Conservation (phyloP, 495 filamentous ascomycete species). For the Astrothelium subdiscretum region DNA sequence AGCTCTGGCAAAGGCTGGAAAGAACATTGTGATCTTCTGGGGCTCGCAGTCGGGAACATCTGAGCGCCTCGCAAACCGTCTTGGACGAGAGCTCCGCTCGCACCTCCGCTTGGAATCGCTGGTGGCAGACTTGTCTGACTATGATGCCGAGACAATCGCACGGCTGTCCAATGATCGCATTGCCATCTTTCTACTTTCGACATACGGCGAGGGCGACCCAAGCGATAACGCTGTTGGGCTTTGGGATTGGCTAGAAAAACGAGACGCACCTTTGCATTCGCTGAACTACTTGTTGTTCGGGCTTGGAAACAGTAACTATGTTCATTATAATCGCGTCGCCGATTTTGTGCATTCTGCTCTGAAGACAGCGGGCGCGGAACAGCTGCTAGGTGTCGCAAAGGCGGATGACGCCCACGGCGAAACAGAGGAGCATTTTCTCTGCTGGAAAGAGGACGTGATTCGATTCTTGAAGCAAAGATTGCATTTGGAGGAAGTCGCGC, state of each 20-base stretch:
- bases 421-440: slow-evolving; percentile 41
- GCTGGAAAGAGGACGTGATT: slow-evolving; percentile 35
- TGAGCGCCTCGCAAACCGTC: slow-evolving; percentile 36
- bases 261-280: slow-evolving; percentile 21
- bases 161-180: slow-evolving; percentile 32
- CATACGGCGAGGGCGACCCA: slow-evolving; percentile 46
- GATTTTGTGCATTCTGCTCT: slow-evolving; percentile 31
- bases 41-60: slow-evolving; percentile 46
- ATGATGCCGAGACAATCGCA: slow-evolving; percentile 33
- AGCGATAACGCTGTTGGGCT: slow-evolving; percentile 40
- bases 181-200: slow-evolving; percentile 41
- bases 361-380: slow-evolving; percentile 28
- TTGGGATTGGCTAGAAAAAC: slow-evolving; percentile 33
- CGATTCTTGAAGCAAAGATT: slow-evolving; percentile 30
- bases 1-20: slow-evolving; percentile 23
- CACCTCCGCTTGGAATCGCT: slow-evolving; percentile 35
- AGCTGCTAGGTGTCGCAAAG: slow-evolving; percentile 30
- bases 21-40: slow-evolving; percentile 40
- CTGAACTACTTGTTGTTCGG: slow-evolving; percentile 37
- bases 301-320: slow-evolving; percentile 42
- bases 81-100: slow-evolving; percentile 34
- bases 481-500: slow-evolving; percentile 29
- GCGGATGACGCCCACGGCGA: slow-evolving; percentile 38
- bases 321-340: slow-evolving; percentile 39
- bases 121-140: slow-evolving; percentile 39